Conservation (phyloP, 352 stramenopile species). For the Phytophthora brassicae region DNA sequence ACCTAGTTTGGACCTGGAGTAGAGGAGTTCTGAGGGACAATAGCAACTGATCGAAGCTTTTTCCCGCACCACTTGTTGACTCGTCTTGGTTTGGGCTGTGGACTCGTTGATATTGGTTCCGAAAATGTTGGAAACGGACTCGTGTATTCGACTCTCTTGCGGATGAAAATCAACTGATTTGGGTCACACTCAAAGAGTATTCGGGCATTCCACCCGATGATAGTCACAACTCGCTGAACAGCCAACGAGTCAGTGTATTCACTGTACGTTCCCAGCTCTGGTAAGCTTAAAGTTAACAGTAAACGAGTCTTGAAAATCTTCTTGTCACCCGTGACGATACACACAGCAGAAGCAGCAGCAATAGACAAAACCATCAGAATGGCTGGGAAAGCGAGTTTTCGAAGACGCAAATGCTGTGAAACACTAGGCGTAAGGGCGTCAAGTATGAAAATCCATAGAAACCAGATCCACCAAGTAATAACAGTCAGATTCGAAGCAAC, state of each 20-base stretch:
- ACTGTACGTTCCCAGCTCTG: conserved; percentile 4
- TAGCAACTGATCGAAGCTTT: background rate
- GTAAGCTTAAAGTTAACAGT: conserved; percentile 8
- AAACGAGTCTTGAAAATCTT: conserved; percentile 17
- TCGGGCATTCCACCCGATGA: conserved; percentile 25
- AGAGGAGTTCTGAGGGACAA: background rate
- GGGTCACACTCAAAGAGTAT: conserved; percentile 16
- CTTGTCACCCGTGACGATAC: conserved; percentile 9
- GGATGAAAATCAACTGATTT: conserved; percentile 26
- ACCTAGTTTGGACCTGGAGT: background rate
- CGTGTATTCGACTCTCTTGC: conserved; percentile 18
- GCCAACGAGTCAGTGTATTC: conserved; percentile 10
- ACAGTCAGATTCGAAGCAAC: conserved; percentile 32
- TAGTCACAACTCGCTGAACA: conserved; percentile 26
- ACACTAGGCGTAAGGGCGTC: conserved; percentile 48
- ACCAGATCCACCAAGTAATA: conserved; percentile 49
- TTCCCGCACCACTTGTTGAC: background rate
- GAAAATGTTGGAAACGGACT: conserved; percentile 25
- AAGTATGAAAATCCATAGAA: conserved; percentile 46
- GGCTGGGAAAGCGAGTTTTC: conserved; percentile 4
- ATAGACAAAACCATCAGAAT: conserved; percentile 15
- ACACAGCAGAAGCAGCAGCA: conserved; percentile 1
- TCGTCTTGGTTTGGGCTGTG: background rate
- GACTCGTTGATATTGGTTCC: background rate
- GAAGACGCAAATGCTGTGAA: conserved; percentile 5